Conservation (phyloP, 1,139 yeast species). For the Candida sp. region DNA sequence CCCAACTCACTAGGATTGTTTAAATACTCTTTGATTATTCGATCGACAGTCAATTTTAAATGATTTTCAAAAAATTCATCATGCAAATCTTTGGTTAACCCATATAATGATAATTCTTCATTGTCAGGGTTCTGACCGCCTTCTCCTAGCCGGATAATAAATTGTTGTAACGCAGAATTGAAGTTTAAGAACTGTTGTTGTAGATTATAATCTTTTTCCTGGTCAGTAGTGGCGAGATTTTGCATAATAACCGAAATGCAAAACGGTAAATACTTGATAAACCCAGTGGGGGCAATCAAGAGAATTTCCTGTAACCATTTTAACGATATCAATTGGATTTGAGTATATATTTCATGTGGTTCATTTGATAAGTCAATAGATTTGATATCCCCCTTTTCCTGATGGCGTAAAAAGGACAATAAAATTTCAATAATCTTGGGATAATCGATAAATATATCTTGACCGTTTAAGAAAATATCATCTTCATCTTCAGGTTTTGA, state of each 20-base stretch:
- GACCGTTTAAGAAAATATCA: conserved; percentile 70
- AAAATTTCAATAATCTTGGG: conserved; percentile 78
- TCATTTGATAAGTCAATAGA: conserved; percentile 30
- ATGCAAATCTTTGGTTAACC: conserved; percentile 36
- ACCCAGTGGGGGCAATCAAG: conserved; percentile 72
- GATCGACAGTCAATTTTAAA: conserved; percentile 29
- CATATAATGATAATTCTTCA: conserved; percentile 15
- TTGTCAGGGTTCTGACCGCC: conserved; percentile 2
- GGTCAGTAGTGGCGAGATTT: conserved; percentile 36
- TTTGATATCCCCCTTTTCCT: conserved; percentile 16
- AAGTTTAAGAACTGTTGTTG: conserved; percentile 36
- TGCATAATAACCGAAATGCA: conserved; percentile 37
- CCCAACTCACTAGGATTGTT: conserved; percentile 64
- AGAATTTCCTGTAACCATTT: conserved; percentile 81
- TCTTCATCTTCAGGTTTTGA: conserved; percentile 14
- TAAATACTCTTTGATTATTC: conserved; percentile 35
- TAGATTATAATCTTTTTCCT: conserved; percentile 36
- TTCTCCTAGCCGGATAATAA: conserved; percentile 27
- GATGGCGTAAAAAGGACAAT: conserved; percentile 64
- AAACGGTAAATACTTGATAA: conserved; percentile 56
- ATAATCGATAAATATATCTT: conserved; percentile 80
- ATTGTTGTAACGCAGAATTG: conserved; percentile 31
- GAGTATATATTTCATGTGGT: conserved; percentile 53
- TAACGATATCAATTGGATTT: conserved; percentile 76
- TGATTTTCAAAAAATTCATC: conserved; percentile 42